phyloP scores from a whole-genome alignment of 768 basidiomycete genomes.

The Filobasidium floriforme region DNA sequence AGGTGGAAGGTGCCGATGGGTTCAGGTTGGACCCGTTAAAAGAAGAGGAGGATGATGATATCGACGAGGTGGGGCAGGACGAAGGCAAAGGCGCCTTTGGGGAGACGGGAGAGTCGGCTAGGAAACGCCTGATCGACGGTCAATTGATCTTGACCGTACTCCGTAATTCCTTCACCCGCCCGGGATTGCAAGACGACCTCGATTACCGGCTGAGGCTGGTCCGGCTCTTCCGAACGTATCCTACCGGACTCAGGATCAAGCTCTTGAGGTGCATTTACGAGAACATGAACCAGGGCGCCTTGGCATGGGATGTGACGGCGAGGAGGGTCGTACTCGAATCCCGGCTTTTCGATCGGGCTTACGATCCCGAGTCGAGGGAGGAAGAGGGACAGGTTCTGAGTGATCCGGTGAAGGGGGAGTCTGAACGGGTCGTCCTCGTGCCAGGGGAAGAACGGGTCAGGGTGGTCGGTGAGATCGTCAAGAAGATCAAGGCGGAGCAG shows the following conservation, averaged over 20 bases:
- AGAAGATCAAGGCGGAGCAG: conserved; percentile 45
- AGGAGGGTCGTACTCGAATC: conserved; percentile 31
- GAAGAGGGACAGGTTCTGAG: conserved; percentile 1
- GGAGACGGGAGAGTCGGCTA: conserved; percentile 37
- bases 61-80: conserved; percentile 67
- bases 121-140: conserved; percentile 33
- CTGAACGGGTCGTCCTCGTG: conserved; percentile 1
- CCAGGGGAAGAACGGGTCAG: conserved; percentile 17
- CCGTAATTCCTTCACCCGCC: conserved; percentile 21
- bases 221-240: conserved; percentile 37
- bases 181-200: conserved; percentile 46
- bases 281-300: conserved; percentile 21
- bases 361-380: conserved; percentile 29
- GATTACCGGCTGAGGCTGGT: conserved; percentile 33
- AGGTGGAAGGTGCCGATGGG: conserved; percentile 57
- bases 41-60: conserved; percentile 59
- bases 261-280: conserved; percentile 35
- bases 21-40: conserved; percentile 47
- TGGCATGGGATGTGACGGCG: conserved; percentile 24
- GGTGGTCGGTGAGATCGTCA: conserved; percentile 23
- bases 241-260: conserved; percentile 36
- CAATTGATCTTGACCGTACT: conserved; percentile 30
- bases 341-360: conserved; percentile 39
- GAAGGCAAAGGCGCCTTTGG: conserved; percentile 63
- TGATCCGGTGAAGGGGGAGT: not conserved